phyloP scores from a whole-genome alignment of 176 grass and related monocot species.

The Otatea glauca region DNA sequence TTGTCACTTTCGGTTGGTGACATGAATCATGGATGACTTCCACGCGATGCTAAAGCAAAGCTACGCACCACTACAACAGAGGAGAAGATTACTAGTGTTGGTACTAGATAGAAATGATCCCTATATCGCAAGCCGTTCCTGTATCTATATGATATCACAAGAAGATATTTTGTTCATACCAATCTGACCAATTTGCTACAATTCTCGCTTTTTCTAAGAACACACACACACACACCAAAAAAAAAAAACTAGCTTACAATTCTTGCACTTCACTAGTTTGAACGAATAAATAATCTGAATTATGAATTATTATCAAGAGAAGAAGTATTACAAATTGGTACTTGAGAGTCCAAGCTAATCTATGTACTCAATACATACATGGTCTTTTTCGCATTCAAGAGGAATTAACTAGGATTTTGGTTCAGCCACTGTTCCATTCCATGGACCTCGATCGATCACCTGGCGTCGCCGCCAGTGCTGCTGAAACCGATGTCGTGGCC shows the following conservation, averaged over 20 bases:
- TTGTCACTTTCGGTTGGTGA: slow-evolving; percentile 11
- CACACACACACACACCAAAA: too few species aligned
- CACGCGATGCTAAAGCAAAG: background rate
- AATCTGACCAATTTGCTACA: background rate
- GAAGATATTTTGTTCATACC: slow-evolving; percentile 16
- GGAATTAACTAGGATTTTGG: background rate
- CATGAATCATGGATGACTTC: slow-evolving; percentile 15
- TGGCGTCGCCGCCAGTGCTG: slow-evolving; percentile 32
- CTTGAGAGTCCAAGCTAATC: slow-evolving; percentile 44
- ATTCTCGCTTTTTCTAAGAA: background rate
- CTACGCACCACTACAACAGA: background rate
- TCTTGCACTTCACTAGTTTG: background rate
- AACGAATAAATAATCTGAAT: slow-evolving; percentile 43
- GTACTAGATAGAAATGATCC: too few species aligned
- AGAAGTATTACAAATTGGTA: slow-evolving; percentile 34
- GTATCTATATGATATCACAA: background rate
- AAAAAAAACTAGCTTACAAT: background rate
- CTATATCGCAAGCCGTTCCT: slow-evolving; percentile 36
- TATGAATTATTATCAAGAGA: slow-evolving; percentile 38
- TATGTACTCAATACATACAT: slow-evolving; percentile 69
- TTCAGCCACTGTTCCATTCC: background rate
- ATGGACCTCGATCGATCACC: slow-evolving; percentile 11
- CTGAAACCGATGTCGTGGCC: slow-evolving; percentile 58
- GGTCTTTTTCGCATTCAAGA: slow-evolving; percentile 5
- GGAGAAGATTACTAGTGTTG: background rate